Percentiles rank a stretch among this genome's conserved stretches.
Conservation (phyloP, 176 grass and related monocot species). For the Oryza australiensis region DNA sequence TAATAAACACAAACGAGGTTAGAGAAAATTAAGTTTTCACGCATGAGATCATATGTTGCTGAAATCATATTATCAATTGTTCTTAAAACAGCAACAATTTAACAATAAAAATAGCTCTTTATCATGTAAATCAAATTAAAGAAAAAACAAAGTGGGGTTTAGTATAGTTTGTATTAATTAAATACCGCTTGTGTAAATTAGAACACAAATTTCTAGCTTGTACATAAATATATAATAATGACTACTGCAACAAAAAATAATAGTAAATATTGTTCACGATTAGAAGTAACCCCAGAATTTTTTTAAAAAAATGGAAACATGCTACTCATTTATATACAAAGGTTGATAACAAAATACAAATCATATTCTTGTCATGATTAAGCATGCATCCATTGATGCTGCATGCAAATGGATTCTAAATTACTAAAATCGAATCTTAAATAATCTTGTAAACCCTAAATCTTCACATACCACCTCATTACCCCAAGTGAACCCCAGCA, state of each 20-base stretch:
- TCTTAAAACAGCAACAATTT: too few relatives aligned
- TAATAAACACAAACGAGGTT: too few relatives aligned
- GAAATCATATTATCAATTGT: too few relatives aligned
- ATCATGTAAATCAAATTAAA: too few relatives aligned
- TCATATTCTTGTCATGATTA: constrained; percentile 1
- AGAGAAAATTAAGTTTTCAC: too few relatives aligned
- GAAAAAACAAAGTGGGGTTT: too few relatives aligned
- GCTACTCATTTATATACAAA: background rate
- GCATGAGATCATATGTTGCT: too few relatives aligned
- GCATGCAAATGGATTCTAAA: constrained; percentile 21
- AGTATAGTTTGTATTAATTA: too few relatives aligned
- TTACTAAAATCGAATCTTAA: constrained; percentile 33
- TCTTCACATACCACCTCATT: constrained; percentile 22
- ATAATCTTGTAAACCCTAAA: constrained; percentile 19
- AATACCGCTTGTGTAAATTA: too few relatives aligned
- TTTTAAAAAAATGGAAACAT: background rate
- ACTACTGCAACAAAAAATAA: background rate
- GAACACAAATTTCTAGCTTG: background rate
- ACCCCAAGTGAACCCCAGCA: background rate
- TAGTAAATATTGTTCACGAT: background rate
- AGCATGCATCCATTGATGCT: constrained; percentile 28
- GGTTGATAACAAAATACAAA: background rate
- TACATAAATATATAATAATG: background rate
- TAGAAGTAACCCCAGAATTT: background rate
- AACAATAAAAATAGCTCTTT: too few relatives aligned